Evolutionary conservation across 306 rosid genomes (phyloP), one percentile per base, ranked within the genome.

Genomic region (Pyrus communis): DNA sequence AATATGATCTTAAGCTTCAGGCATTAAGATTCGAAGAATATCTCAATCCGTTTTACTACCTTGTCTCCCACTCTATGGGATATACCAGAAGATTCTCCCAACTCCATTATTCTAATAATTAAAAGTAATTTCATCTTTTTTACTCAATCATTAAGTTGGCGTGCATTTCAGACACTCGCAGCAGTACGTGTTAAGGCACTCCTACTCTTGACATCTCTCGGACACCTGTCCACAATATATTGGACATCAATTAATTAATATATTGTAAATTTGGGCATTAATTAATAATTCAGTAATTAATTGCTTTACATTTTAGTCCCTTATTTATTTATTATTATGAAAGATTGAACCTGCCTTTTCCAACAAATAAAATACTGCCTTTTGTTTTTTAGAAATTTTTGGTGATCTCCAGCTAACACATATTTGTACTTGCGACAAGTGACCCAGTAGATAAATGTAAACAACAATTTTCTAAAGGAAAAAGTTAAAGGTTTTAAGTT

Each of bases 101-200:
- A 2, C 42, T 45, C 35, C 54, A 3, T 4, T 51, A 31, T 49
- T 42, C 4, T 18, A 22, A 43, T 31, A 46, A 59, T 43, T 33
- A 18, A 52, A 73, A 74, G 30, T 15, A 33, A 3, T 28, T 12
- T 8, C 4, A 7, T 3, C 33, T n/a, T 4, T 33, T 49, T 58
- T 70, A n/a, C 33, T 21, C 60, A 61, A 59, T 61, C 64, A 60
- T 46, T 28, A 49, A 70, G 77, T 61, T 45, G 45, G 61, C 59
- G 69, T 74, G 27, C 11, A 10, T 8, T 3, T 15, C 33, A 5
- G 4, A 60, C 58, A 60, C 58, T 6, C 21, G 28, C 69, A 11
- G 25, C 4, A 1, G 21, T 25, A 27, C 27, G 28, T 17, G 77
- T 14, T 17, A 18, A 25, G 49, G 0, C 10, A 2, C 68, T 5